Evolutionary conservation across 2,329 filamentous ascomycete species (phyloP).

Genomic region (Aspergillus ibericus): DNA sequence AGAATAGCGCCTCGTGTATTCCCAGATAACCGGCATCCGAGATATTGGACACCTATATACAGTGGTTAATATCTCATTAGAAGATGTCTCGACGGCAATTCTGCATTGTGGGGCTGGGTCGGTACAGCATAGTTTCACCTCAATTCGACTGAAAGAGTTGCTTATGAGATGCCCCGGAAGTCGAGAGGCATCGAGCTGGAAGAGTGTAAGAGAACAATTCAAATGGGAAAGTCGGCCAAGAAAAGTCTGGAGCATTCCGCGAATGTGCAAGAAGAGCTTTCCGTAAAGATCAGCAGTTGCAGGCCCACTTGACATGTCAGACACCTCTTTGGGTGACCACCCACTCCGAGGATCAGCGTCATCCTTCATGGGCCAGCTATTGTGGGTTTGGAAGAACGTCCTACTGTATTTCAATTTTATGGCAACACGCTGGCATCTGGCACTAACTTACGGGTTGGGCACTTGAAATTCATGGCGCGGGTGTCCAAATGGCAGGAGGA

Average conservation of each 20-base stretch:
- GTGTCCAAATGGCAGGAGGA: conserved; percentile 44
- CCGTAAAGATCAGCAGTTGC: conserved; percentile 43
- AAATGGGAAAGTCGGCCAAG: conserved; percentile 22
- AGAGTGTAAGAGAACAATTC: conserved; percentile 30
- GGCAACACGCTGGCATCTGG: not conserved
- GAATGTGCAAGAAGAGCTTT: conserved; percentile 38
- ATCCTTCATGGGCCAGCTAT: conserved; percentile 42
- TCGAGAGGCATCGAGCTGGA: conserved; percentile 24
- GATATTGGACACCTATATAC: conserved; percentile 42
- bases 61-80: not conserved
- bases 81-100: too few species aligned
- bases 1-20: conserved; percentile 19
- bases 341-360: conserved; percentile 38
- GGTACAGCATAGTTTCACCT: conserved; percentile 28
- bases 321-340: conserved; percentile 36
- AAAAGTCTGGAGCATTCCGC: conserved; percentile 32
- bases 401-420: conserved; percentile 19
- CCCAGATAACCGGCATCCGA: conserved; percentile 39
- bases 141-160: conserved; percentile 38
- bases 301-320: conserved; percentile 9
- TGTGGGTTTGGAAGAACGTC: conserved; percentile 44
- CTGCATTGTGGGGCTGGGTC: too few species aligned
- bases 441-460: conserved; percentile 46
- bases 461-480: conserved; percentile 31
- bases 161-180: conserved; percentile 21